Base-by-base conservation (phyloP, 2,329 filamentous ascomycete species). In the Fusarium guadeloupense region DNA sequence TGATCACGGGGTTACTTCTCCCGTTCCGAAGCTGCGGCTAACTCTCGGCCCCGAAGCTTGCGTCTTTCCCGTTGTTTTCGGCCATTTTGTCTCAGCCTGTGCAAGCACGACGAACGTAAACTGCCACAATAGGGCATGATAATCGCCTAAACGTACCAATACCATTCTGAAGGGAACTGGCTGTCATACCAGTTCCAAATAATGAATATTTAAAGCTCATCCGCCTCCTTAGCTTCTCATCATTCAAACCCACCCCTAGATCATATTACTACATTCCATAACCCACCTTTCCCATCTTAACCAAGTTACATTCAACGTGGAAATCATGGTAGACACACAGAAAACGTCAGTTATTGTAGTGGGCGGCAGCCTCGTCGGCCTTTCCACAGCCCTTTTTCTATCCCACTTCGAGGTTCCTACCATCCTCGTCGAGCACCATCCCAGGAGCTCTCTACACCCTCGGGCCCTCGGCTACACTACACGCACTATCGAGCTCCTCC, bases 311-410 rank as follows among this genome's bases (percentile, higher is more conserved):
- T 30, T 7, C 28, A n/a, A 14, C 28, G 5, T 4, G n/a, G 13
- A 7, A 12, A 16, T 19, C 1, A 47, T 48, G 45, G 3, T 14
- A 12, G 13, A 13, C 9, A 31, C 9, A 5, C n/a, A 57, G 14
- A 42, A 64, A 23, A 65, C 61, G 2, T 56, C 58, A n/a, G 64
- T 79, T 30, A 68, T 79, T 9, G 71, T 79, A 21, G 66, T 80
- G 3, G 77, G 77, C 14, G 76, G 74, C 14, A 75, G 74, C 23
- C 71, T 78, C 2, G 74, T 78, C 20, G 77, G 77, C 19, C 71
- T 79, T 10, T 73, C 72, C 3, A 71, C 75, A 23, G 74, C 76
- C 3, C 67, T 79, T 23, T 75, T 73, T 49, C 71, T 79, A 39
- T 62, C 73, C 12, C 62, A 67, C 1, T 64, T 72, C 9, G 43